Conservation (phyloP, 176 grass and related monocot species). For the Aegilops speltoides region DNA sequence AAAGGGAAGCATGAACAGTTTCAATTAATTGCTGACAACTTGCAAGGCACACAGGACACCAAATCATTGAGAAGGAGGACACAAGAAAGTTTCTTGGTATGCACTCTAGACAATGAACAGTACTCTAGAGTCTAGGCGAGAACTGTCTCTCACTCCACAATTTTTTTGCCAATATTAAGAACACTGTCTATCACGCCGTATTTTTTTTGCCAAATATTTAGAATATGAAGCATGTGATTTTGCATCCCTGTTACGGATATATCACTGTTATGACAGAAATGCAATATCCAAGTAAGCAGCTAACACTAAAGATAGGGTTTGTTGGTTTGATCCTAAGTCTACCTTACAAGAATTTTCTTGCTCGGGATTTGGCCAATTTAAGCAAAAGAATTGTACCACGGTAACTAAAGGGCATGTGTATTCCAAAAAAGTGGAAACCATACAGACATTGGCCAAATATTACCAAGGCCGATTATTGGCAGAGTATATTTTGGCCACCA, state of each 20-base stretch:
- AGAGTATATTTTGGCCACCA: neutral
- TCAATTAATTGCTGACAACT: conserved; percentile 19
- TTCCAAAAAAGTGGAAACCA: neutral
- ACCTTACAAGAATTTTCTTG: neutral
- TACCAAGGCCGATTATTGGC: neutral
- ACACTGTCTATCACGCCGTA: neutral
- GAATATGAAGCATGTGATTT: neutral
- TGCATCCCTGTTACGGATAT: neutral
- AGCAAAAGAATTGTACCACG: neutral
- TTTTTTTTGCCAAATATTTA: neutral
- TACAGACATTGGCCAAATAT: neutral
- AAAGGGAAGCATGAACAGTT: neutral
- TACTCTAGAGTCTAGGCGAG: neutral
- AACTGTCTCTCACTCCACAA: neutral
- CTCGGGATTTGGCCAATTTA: neutral
- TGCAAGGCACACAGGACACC: neutral
- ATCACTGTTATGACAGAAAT: neutral
- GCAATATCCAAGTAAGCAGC: conserved; percentile 9
- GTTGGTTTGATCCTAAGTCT: neutral
- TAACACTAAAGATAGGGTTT: neutral
- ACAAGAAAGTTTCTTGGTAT: conserved; percentile 13
- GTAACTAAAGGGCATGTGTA: neutral
- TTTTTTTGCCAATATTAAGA: neutral
- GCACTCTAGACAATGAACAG: conserved; percentile 23
- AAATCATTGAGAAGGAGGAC: conserved; percentile 23